Percentiles rank a stretch among this genome's conserved stretches.
phyloP scores from a whole-genome alignment of 192 early-diverging fungal species.

The Paraglomus brasilianum region DNA sequence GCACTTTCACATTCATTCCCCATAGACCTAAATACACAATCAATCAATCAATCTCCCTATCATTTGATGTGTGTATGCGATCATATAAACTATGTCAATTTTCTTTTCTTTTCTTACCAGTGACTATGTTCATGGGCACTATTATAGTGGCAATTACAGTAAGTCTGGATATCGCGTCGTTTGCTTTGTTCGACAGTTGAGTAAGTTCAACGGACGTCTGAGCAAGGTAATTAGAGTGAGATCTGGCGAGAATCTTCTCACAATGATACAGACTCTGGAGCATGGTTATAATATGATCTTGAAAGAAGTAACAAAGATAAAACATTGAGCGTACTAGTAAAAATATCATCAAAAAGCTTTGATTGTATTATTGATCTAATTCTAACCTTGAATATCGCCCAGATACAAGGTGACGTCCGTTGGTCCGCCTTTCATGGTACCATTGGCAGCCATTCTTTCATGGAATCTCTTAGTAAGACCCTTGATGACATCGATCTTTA shows the following conservation, averaged over 20 bases:
- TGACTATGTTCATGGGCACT: constrained; percentile 87
- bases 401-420: constrained; percentile 67
- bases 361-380: background rate
- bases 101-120: constrained; percentile 45
- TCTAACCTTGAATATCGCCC: constrained; percentile 72
- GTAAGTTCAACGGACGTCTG: constrained; percentile 77
- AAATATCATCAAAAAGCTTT: background rate
- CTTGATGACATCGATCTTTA: constrained; percentile 57
- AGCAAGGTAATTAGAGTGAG: constrained; percentile 75
- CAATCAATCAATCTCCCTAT: background rate
- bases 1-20: constrained; percentile 67
- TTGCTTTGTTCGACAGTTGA: constrained; percentile 76
- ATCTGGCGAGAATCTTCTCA: constrained; percentile 67
- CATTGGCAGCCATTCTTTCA: constrained; percentile 41
- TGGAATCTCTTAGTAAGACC: constrained; percentile 57
- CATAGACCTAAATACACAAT: constrained; percentile 33
- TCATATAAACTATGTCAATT: no score
- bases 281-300: constrained; percentile 77
- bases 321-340: background rate
- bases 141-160: constrained; percentile 87
- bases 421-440: constrained; percentile 25
- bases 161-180: constrained; percentile 84
- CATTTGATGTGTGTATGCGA: background rate
- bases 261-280: constrained; percentile 75
- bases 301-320: background rate